phyloP scores from a whole-genome alignment of 331 rosid genomes.

The Malus hybrid region DNA sequence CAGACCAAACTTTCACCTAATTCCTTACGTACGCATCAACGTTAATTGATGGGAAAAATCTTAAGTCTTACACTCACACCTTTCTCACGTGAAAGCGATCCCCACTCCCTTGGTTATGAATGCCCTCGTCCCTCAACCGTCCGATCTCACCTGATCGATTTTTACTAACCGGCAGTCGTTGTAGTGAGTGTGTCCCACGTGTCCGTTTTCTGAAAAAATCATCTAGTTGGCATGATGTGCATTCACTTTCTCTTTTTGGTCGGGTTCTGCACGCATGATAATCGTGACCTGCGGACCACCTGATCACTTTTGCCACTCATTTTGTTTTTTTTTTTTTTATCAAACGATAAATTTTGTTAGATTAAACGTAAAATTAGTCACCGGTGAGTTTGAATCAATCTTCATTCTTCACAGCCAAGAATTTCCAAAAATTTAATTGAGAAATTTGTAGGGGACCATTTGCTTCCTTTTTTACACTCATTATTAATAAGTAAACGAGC shows the following conservation, averaged over 20 bases:
- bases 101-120: neutral
- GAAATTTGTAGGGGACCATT: too few relatives aligned
- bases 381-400: rapidly evolving
- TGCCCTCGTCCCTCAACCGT: neutral
- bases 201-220: neutral
- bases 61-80: neutral
- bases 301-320: neutral
- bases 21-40: slow-evolving; percentile 2
- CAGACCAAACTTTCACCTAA: slow-evolving; percentile 5
- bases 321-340: neutral
- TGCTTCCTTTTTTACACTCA: too few relatives aligned
- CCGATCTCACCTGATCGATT: neutral
- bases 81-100: neutral
- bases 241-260: neutral
- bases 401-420: too few relatives aligned
- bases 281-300: slow-evolving; percentile 12
- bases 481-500: too few relatives aligned
- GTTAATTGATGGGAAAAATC: neutral
- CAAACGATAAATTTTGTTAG: too few relatives aligned
- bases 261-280: neutral
- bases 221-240: neutral
- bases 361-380: too few relatives aligned
- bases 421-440: too few relatives aligned
- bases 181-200: neutral
- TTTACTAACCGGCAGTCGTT: neutral